Base-by-base conservation (phyloP, 2,329 filamentous ascomycete species). In the Phoma herbarum region DNA sequence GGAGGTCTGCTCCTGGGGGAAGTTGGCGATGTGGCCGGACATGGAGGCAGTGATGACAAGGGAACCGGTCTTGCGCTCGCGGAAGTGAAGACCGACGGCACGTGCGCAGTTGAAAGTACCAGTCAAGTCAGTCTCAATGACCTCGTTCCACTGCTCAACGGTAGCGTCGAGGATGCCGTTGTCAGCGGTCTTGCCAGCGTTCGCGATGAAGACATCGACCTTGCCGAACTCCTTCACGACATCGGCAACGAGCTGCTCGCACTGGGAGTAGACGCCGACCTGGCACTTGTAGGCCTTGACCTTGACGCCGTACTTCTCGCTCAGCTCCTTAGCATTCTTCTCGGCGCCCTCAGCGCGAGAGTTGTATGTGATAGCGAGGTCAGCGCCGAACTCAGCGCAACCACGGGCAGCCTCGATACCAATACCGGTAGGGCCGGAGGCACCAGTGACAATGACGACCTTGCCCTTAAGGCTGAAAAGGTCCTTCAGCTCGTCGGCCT, bases 101-200 rank as follows among this genome's bases (percentile, higher is more conserved):
- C 94, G 91, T 25, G 92, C 92, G 63, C 92, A 96, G 83, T 91
- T 94, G 78, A 90, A 92, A 37, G 89, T 89, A 12, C 93, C 93
- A n/a, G 88, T 95, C 67, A 96, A 84, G 78, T 97, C 96, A 71
- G 94, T 89, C 69, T 90, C 86, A 77, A 96, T 84, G 82, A 96
- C 91, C 77, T 88, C 85, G 74, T 93, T 87, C 74, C 87, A 87
- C 73, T 92, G 90, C 72, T 89, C 83, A 22, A 90, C 86, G 23
- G 86, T 85, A 73, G 86, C 87, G 62, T 92, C 89, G 47, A 91
- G 81, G 71, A 91, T 83, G 57, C 89, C 89, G 54, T 80, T 81
- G 79, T 89, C 84, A 66, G 89, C 88, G 6, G 90, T 91, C 61
- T 86, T 85, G 56, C 90, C 90, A 20, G 90, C 89, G 76, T 90